These are phyloP conservation scores for Nannochloropsis oceanica DNA, from an alignment of 108 stramenopile genomes.

Conservation along the genomic window DNA sequence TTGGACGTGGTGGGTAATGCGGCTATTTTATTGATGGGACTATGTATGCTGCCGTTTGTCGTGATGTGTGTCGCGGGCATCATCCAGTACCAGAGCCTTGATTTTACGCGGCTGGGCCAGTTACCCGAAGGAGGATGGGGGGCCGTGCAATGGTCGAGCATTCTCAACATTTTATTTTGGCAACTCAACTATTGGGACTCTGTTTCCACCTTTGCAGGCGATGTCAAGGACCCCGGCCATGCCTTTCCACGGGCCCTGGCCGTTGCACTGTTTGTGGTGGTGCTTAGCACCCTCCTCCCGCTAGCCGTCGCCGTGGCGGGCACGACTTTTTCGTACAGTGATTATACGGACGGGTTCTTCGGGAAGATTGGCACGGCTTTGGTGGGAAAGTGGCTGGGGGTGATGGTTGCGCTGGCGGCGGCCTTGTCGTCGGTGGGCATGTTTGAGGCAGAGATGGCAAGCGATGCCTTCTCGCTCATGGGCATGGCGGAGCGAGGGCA, in stretches of 20 bases:
- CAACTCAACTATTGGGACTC: constrained; percentile 77
- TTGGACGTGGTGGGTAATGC: constrained; percentile 65
- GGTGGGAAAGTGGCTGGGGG: constrained; percentile 74
- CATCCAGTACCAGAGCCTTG: constrained; percentile 22
- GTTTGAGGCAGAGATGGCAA: constrained; percentile 81
- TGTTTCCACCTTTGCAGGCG: constrained; percentile 65
- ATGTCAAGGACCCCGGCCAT: constrained; percentile 55
- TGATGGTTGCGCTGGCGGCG: constrained; percentile 74
- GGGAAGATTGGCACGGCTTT: constrained; percentile 53
- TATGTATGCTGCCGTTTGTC: constrained; percentile 78
- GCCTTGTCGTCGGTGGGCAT: constrained; percentile 68
- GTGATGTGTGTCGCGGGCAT: constrained; percentile 54
- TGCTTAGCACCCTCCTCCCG: constrained; percentile 57
- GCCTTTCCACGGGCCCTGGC: constrained; percentile 62
- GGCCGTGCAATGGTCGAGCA: constrained; percentile 71
- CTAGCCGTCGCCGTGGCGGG: constrained; percentile 10
- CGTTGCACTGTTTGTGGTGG: constrained; percentile 46
- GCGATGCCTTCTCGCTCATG: constrained; percentile 77
- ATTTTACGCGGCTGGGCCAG: neutral
- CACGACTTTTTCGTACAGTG: constrained; percentile 45
- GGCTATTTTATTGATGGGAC: constrained; percentile 54
- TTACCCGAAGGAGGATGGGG: constrained; percentile 47
- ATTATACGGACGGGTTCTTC: constrained; percentile 61
- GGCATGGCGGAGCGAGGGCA: constrained; percentile 80
- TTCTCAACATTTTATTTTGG: constrained; percentile 88